phyloP scores from a whole-genome alignment of 352 stramenopile species.

The Phytopythium kandeliae region DNA sequence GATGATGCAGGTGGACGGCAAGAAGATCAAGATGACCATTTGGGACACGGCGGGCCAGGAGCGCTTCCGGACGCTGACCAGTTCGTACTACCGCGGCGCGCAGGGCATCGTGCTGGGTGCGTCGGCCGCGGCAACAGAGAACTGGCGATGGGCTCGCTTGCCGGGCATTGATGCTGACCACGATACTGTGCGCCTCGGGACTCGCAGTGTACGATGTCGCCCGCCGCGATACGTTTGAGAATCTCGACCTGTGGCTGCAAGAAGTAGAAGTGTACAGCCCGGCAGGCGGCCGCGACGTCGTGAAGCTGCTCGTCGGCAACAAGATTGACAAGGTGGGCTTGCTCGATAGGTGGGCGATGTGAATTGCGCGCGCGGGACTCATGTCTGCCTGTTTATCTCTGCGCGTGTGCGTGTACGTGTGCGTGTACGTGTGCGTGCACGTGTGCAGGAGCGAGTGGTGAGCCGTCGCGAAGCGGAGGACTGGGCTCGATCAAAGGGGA shows the following conservation, averaged over 20 bases:
- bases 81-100: conserved; percentile 96
- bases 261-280: conserved; percentile 97
- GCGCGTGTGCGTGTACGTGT: no score
- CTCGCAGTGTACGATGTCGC: conserved; percentile 96
- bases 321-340: conserved; percentile 95
- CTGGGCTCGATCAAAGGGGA: conserved; percentile 95
- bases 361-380: neutral
- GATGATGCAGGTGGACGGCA: conserved; percentile 94
- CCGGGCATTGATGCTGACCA: no score
- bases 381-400: neutral
- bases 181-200: no score
- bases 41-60: conserved; percentile 99
- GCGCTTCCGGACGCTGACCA: conserved; percentile 96
- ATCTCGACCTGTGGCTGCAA: conserved; percentile 96
- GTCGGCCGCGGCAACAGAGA: neutral
- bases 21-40: conserved; percentile 98
- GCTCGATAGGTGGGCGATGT: no score
- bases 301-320: conserved; percentile 98
- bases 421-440: no score
- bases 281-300: conserved; percentile 92
- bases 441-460: conserved; percentile 89
- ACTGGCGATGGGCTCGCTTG: no score
- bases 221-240: conserved; percentile 96
- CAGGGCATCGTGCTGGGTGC: conserved; percentile 95
- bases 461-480: conserved; percentile 92